Evolutionary conservation across 2,329 filamentous ascomycete genomes (phyloP).

Genomic region (Colletotrichum sp.): DNA sequence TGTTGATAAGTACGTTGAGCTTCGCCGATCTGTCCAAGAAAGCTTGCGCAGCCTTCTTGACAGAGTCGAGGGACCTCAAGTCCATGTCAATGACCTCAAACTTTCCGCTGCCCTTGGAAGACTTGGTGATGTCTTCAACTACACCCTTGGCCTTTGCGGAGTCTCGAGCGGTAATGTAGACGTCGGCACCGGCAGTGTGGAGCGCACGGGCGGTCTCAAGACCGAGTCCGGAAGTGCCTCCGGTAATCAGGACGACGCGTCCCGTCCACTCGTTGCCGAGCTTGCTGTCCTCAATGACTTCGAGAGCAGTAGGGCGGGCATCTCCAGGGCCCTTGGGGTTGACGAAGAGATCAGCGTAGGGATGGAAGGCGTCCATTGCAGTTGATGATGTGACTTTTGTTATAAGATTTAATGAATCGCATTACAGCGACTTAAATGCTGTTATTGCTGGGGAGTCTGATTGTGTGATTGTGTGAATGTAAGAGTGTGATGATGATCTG

Average conservation of each 20-base stretch:
- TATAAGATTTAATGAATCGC: background rate
- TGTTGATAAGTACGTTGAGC: conserved; percentile 41
- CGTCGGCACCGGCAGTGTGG: conserved; percentile 42
- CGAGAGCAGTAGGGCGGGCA: conserved; percentile 37
- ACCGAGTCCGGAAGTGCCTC: conserved; percentile 43
- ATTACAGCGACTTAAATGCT: background rate
- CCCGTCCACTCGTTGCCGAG: conserved; percentile 30
- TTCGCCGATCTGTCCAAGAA: conserved; percentile 20
- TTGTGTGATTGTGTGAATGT: background rate
- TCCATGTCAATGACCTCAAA: conserved; percentile 38
- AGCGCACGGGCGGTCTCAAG: conserved; percentile 46
- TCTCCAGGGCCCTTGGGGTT: conserved; percentile 35
- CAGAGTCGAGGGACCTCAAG: conserved; percentile 31
- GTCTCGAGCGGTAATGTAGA: conserved; percentile 48
- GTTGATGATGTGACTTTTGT: background rate
- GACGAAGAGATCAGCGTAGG: background rate
- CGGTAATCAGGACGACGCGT: conserved; percentile 46
- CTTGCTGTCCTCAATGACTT: conserved; percentile 36
- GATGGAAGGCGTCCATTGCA: background rate
- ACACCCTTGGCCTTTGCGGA: conserved; percentile 30
- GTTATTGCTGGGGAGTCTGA: background rate
- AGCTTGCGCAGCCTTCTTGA: conserved; percentile 27
- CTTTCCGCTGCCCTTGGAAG: conserved; percentile 15
- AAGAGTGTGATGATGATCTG: background rate
- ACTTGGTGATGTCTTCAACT: conserved; percentile 16